phyloP scores from a whole-genome alignment of 2,329 filamentous ascomycete species.

The Fusarium sp. region DNA sequence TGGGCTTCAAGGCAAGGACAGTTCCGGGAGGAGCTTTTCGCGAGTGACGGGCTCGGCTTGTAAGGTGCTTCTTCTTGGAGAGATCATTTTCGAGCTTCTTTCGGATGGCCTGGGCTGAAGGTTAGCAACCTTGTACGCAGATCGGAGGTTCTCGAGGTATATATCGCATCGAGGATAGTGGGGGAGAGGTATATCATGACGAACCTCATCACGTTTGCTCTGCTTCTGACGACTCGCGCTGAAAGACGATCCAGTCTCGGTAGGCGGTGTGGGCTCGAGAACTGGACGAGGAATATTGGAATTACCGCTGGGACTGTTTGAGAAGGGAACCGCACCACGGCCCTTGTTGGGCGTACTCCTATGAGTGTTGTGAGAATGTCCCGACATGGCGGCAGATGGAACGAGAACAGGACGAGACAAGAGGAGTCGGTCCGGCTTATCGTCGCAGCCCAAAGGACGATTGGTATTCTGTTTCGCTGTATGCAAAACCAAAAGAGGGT shows the following conservation, averaged over 20 bases:
- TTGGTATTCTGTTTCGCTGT: slow-evolving; percentile 34
- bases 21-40: slow-evolving; percentile 96
- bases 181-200: slow-evolving; percentile 48
- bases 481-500: slow-evolving; percentile 35
- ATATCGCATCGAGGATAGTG: slow-evolving; percentile 18
- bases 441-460: slow-evolving; percentile 35
- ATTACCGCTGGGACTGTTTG: slow-evolving; percentile 67
- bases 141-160: slow-evolving; percentile 27
- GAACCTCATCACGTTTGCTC: slow-evolving; percentile 97
- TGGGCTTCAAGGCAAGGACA: slow-evolving; percentile 94
- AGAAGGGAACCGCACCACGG: slow-evolving; percentile 70
- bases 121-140: slow-evolving; percentile 27
- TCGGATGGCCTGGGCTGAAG: slow-evolving; percentile 81
- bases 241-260: slow-evolving; percentile 75
- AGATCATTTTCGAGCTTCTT: slow-evolving; percentile 97
- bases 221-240: slow-evolving; percentile 97
- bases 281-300: slow-evolving; percentile 81
- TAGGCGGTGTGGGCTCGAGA: slow-evolving; percentile 66
- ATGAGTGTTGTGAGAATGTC: slow-evolving; percentile 64
- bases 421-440: slow-evolving; percentile 36
- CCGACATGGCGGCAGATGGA: slow-evolving; percentile 60
- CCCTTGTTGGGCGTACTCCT: slow-evolving; percentile 76
- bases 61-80: slow-evolving; percentile 93
- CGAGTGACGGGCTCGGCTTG: slow-evolving; percentile 81
- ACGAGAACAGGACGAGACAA: slow-evolving; percentile 33